Evolutionary conservation across 106 monocot genomes (phyloP), one percentile per base, ranked within the genome.

Genomic region (Allium cepa): DNA sequence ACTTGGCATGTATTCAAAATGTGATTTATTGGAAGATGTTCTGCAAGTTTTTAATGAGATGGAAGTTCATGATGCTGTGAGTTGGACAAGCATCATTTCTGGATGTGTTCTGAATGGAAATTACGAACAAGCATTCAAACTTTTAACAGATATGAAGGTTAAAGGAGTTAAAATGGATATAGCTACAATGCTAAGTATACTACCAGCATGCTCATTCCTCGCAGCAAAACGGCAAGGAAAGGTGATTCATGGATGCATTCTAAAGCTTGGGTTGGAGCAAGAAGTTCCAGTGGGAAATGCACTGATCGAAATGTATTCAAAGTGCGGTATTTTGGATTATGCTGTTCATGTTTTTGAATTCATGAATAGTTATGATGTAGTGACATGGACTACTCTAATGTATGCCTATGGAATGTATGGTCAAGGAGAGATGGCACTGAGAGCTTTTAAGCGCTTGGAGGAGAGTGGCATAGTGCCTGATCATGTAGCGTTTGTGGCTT

Each of bases 281-380:
- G 61, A 83, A 49, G 75, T 68, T 6, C 71, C 66, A 1, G 57
- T 83, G 16, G 70, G 66, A 48, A 75, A 75, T 12, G 71, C 67
- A 8, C 65, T 83, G 3, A 50, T 80, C 2, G 79, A 84, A 51
- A 80, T 84, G 84, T 80, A 84, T 61, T 79, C 79, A 1, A 84
- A 84, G 63, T 77, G 79, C 57, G 84, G 84, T 4, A 64, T 69
- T 13, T n/a, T 73, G 12, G 69, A 77, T 15, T 16, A 51, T 17
- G 71, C 77, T 11, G 12, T 50, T 26, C 15, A 14, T 10, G 18
- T 72, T 0, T 72, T 77, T 66, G 46, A 64, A 8, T 65, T 59
- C 9, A 77, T 56, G 64, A 50, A 65, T 7, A 49, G 26, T 10
- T 59, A 59, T 50, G 65, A 59, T 60, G 57, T 60, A 8, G 50